Evolutionary conservation across 2,329 filamentous ascomycete genomes (phyloP), one percentile per base, ranked within the genome.

Genomic region (Lasiodiplodia sp.): DNA sequence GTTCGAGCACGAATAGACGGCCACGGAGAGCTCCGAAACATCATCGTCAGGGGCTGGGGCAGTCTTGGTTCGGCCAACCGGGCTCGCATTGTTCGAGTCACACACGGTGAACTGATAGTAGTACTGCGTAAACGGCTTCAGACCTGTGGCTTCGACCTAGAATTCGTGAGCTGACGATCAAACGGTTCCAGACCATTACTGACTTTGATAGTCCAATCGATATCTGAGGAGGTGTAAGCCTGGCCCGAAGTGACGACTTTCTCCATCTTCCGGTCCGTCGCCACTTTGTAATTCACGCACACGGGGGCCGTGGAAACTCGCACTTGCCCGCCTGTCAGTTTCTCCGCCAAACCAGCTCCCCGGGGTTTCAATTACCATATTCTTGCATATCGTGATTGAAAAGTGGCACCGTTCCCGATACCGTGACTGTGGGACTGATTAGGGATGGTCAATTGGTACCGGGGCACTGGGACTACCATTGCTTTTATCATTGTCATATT

Each of bases 141-240:
- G 77, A 12, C 84, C 83, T 47, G 77, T 83, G 1, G 90, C 90
- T 75, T 92, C 90, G 21, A 91, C 85, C 85, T 89, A 62, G 18
- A 25, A 11, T 12, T 5, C 69, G 47, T 72, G 18, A 51, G 66
- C 21, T 31, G n/a, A 10, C 14, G n/a, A 12, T 11, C 18, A 7
- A n/a, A 40, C 18, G 8, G 18, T 34, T 40, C 38, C 8, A 28
- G 34, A 10, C 6, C 14, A 1, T 4, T 31, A 28, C 55, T 28
- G 3, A 87, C 87, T 83, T 92, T 92, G 70, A 92, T 81, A 0
- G 90, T 93, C 75, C 89, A 93, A 75, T 93, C 91, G 65, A 93
- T 87, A 75, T 93, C 91, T 0, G 86, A 90, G 31, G 86, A 91
- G 0, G 91, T 93, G 74, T 89, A 92, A 1, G 85, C 89, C n/a